phyloP scores from a whole-genome alignment of 176 grass and related monocot genomes.

The Raddia distichophylla region DNA sequence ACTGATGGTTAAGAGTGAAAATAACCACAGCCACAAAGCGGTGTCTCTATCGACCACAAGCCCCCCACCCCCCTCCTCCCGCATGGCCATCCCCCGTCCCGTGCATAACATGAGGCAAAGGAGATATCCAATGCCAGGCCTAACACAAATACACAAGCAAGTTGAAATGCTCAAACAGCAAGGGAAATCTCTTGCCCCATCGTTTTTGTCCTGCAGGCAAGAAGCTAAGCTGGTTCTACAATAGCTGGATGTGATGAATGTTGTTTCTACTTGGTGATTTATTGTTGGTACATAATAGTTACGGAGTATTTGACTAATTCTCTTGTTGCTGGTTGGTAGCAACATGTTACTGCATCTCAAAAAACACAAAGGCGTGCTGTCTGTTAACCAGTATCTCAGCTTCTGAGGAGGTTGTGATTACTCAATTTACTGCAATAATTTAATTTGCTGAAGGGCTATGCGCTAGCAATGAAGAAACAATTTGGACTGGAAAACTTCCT shows the following conservation, averaged over 20 bases:
- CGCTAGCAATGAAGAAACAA: not conserved
- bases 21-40: too few relatives aligned
- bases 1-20: too few relatives aligned
- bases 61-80: too few relatives aligned
- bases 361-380: constrained; percentile 25
- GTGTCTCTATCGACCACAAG: too few relatives aligned
- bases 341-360: constrained; percentile 5
- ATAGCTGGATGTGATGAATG: not conserved
- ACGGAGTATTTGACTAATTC: not conserved
- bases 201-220: not conserved
- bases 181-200: not conserved
- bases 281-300: not conserved
- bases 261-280: constrained; percentile 27
- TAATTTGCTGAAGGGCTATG: not conserved
- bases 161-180: not conserved
- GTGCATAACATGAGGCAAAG: not conserved
- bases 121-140: not conserved
- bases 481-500: not conserved
- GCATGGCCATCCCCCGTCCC: too few relatives aligned
- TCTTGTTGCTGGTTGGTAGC: not conserved
- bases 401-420: constrained; percentile 15
- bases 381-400: not conserved
- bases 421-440: not conserved
- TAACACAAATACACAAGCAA: not conserved
- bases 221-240: not conserved